A percentile compares a stretch with the other conserved stretches of the same genome.
phyloP scores from a whole-genome alignment of 164 flowering plant species.

The Cinnamomum chago region DNA sequence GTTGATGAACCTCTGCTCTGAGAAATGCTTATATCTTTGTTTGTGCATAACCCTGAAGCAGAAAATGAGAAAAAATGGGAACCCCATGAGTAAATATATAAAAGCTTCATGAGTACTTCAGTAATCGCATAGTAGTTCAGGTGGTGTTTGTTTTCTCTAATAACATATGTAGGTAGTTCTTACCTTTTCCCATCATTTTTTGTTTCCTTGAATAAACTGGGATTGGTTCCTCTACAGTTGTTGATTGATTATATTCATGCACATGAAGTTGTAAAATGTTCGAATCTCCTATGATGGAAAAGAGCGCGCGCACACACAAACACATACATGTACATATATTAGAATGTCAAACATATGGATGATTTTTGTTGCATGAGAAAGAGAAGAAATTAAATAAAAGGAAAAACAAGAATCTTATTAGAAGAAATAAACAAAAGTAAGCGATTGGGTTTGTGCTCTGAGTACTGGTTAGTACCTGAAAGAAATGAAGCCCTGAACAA shows the following conservation, averaged over 20 bases:
- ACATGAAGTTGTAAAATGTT: slow-evolving; percentile 9
- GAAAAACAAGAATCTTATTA: no score
- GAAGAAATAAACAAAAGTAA: not conserved
- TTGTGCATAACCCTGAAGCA: slow-evolving; percentile 36
- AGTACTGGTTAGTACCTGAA: slow-evolving; percentile 14
- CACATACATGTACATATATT: no score
- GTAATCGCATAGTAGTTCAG: not conserved
- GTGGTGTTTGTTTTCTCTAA: not conserved
- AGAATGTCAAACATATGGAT: not conserved
- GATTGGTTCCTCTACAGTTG: slow-evolving; percentile 1
- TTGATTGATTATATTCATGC: slow-evolving; percentile 10
- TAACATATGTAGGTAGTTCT: not conserved
- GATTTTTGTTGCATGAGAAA: not conserved
- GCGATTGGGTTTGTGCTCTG: not conserved
- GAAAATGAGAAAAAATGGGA: not conserved
- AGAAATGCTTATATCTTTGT: slow-evolving; percentile 59
- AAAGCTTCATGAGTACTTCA: not conserved
- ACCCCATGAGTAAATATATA: not conserved
- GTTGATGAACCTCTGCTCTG: slow-evolving; percentile 47
- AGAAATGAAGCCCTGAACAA: slow-evolving; percentile 9
- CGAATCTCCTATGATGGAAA: slow-evolving; percentile 12
- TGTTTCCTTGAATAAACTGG: slow-evolving; percentile 15
- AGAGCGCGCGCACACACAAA: not conserved
- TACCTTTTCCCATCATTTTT: slow-evolving; percentile 35
- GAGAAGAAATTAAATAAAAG: not conserved